Conservation (phyloP, 148 eudicot species). For the Rhododendron kiyosumense region DNA sequence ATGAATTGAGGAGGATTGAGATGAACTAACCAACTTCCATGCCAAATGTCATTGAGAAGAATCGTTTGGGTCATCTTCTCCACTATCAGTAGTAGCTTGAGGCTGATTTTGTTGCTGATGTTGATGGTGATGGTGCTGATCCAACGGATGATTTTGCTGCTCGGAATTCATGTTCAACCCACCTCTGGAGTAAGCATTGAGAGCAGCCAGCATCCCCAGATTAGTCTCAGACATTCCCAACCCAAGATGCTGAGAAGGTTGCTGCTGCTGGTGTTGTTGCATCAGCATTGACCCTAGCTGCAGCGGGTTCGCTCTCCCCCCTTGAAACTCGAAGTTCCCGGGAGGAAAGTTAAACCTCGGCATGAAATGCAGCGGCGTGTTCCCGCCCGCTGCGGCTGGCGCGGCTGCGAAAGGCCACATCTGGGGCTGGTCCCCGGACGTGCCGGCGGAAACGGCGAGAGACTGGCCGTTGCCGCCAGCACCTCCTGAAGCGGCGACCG, state of each 20-base stretch:
- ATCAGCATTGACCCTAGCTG: constrained; percentile 47
- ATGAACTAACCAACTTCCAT: constrained; percentile 6
- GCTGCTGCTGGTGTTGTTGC: constrained; percentile 24
- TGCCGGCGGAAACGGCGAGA: background rate
- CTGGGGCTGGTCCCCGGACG: constrained; percentile 18
- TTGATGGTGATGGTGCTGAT: constrained; percentile 26
- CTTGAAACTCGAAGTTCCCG: constrained; percentile 38
- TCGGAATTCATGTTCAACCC: constrained; percentile 38
- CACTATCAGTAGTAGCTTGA: constrained; percentile 42
- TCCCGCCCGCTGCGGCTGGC: constrained; percentile 5
- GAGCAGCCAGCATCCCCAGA: constrained; percentile 64
- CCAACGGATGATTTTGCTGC: constrained; percentile 21
- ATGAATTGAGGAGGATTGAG: background rate
- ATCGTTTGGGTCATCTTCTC: constrained; percentile 39
- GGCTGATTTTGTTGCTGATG: constrained; percentile 28
- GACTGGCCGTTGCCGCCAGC: constrained; percentile 4
- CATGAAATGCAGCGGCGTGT: constrained; percentile 43
- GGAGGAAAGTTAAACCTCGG: constrained; percentile 44
- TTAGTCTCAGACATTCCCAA: constrained; percentile 43
- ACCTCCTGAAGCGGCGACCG: constrained; percentile 22
- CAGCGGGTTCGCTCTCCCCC: constrained; percentile 25
- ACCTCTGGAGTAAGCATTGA: constrained; percentile 45
- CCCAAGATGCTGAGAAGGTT: constrained; percentile 54
- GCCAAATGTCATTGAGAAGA: constrained; percentile 25
- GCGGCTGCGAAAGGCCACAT: constrained; percentile 45